phyloP scores from a whole-genome alignment of 805 yeast species.

The Kodamaea fukazawae region DNA sequence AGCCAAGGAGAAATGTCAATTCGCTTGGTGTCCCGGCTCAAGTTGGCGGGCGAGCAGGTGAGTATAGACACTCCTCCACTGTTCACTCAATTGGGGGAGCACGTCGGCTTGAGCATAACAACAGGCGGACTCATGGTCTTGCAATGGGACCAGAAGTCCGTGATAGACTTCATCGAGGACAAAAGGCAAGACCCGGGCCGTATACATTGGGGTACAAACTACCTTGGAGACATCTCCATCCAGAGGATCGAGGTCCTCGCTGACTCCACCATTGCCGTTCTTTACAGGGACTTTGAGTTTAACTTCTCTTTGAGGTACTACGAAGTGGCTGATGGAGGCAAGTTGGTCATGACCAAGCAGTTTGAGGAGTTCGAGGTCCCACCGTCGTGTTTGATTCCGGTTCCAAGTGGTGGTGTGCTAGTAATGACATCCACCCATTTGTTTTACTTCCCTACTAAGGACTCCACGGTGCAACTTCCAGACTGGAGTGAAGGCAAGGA shows the following conservation, averaged over 20 bases:
- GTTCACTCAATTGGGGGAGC: constrained; percentile 13
- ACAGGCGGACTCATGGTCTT: too few relatives aligned
- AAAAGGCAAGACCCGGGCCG: too few relatives aligned
- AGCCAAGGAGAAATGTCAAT: too few relatives aligned
- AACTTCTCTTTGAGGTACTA: constrained; percentile 31
- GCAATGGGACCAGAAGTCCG: neutral
- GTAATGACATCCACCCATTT: constrained; percentile 24
- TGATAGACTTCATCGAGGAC: too few relatives aligned
- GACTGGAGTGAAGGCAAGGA: constrained; percentile 7
- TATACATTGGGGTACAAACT: too few relatives aligned
- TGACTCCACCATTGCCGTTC: constrained; percentile 20
- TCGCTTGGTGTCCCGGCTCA: constrained; percentile 8
- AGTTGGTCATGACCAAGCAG: constrained; percentile 17
- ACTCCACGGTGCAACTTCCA: constrained; percentile 8
- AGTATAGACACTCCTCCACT: constrained; percentile 22
- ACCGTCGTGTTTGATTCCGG: constrained; percentile 27
- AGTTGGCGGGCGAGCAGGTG: constrained; percentile 22
- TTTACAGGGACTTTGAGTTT: constrained; percentile 35
- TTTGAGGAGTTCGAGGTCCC: constrained; percentile 29
- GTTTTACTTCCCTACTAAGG: constrained; percentile 28
- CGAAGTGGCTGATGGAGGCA: constrained; percentile 10
- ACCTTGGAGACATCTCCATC: constrained; percentile 21
- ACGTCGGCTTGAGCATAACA: constrained; percentile 7
- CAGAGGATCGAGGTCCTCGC: constrained; percentile 15
- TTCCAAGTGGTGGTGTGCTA: constrained; percentile 24